phyloP scores from a whole-genome alignment of 1,284 basidiomycete genomes.

The Heterobasidion irregulare region DNA sequence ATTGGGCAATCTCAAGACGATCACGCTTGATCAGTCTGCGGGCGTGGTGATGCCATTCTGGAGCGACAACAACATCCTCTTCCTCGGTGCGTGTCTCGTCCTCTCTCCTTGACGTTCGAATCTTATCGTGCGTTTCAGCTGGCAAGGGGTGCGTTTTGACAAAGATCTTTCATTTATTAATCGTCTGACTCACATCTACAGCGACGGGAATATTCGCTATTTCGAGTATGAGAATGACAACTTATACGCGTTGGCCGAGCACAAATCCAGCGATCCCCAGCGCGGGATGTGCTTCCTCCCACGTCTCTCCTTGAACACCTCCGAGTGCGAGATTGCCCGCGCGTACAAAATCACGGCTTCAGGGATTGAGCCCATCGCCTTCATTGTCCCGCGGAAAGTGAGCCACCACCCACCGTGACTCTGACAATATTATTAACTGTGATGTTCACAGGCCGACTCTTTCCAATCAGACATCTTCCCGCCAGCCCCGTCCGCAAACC shows the following conservation, averaged over 20 bases:
- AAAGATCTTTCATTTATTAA: conserved; percentile 5
- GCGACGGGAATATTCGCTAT: conserved; percentile 92
- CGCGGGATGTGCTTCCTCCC: conserved; percentile 96
- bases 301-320: conserved; percentile 79
- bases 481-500: conserved; percentile 75
- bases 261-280: conserved; percentile 89
- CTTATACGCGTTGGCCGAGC: conserved; percentile 75
- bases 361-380: conserved; percentile 83
- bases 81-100: conserved; percentile 56
- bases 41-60: conserved; percentile 98
- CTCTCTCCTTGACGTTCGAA: background rate
- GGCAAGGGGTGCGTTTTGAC: conserved; percentile 57
- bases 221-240: conserved; percentile 91
- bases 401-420: conserved; percentile 7
- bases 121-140: conserved; percentile 28
- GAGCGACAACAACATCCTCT: conserved; percentile 89
- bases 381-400: conserved; percentile 89
- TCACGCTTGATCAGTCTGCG: conserved; percentile 78
- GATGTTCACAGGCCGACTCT: conserved; percentile 52
- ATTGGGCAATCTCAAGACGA: conserved; percentile 68
- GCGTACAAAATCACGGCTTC: conserved; percentile 84
- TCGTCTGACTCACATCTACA: conserved; percentile 20
- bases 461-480: conserved; percentile 97
- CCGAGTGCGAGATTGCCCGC: conserved; percentile 92
- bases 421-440: background rate